Evolutionary conservation across 129 eudicot genomes (phyloP), one percentile per base, ranked within the genome.

Genomic region (Saposhnikovia divaricata): DNA sequence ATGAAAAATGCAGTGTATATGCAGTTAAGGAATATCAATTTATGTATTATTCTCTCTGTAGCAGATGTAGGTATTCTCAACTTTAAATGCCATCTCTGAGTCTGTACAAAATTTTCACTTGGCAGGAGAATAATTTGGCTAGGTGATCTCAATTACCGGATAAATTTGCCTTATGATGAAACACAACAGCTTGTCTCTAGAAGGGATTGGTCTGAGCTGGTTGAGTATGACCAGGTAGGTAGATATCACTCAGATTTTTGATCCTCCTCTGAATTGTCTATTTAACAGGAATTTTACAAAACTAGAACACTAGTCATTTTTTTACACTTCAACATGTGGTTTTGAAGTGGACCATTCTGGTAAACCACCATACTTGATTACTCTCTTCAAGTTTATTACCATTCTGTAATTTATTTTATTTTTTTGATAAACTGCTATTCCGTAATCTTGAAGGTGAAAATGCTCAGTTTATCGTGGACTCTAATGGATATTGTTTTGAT

Each of bases 91-190:
- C 19, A 70, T 70, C 80, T 44, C 50, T 61, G 4, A 21, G 68
- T 76, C 46, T 66, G 50, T 51, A 46, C 42, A 39, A 73, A 23
- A 11, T 72, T 51, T 66, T 80, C 75, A 80, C 74, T 73, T 77
- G 87, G 72, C 88, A 95, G 98, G 84, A 88, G 91, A 78, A 84
- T 95, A 43, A 90, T 96, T 50, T 96, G 97, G 99, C 83, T 96
- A 74, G 99, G 99, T 75, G 99, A 96, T 89, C 89, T 96, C 69
- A 96, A 96, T 79, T 96, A 92, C 75, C 95, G 99, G 21, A 83
- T 96, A 81, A 92, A 92, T 83, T 87, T 91, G 81, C 78, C 99
- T 39, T 96, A 88, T 81, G 97, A 90, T 28, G 87, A 85, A 80
- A 83, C 97, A n/a, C 81, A 87, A 11, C 85, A 85, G 51, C 88